Conservation (phyloP, 2,329 filamentous ascomycete species). For the Nothophoma quercina region DNA sequence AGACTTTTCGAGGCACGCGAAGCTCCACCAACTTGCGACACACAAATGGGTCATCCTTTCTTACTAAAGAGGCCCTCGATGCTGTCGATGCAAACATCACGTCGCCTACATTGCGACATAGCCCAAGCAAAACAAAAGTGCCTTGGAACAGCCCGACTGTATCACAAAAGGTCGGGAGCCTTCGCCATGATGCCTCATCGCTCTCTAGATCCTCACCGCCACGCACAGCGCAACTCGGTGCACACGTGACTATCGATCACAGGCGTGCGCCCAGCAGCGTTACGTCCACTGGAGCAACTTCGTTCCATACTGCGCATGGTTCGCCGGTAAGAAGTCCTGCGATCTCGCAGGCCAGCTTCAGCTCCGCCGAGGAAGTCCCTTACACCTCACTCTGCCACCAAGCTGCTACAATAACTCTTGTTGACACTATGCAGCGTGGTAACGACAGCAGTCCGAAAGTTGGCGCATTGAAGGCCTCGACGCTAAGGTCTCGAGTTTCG, state of each 20-base stretch:
- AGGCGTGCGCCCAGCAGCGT: constrained; percentile 26
- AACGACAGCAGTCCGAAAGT: not conserved
- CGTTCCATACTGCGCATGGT: constrained; percentile 31
- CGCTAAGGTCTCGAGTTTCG: not conserved
- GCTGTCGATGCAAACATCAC: constrained; percentile 31
- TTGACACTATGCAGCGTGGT: constrained; percentile 20
- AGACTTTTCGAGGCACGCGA: constrained; percentile 25
- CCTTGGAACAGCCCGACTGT: constrained; percentile 27
- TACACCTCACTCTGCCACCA: constrained; percentile 10
- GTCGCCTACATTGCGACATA: constrained; percentile 15
- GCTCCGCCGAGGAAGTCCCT: constrained; percentile 24
- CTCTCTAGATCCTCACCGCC: constrained; percentile 30
- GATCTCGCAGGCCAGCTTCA: constrained; percentile 29
- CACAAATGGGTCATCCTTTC: constrained; percentile 26
- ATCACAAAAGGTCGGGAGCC: constrained; percentile 23
- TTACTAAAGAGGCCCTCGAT: constrained; percentile 40
- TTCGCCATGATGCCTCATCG: constrained; percentile 17
- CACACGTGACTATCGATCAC: constrained; percentile 7
- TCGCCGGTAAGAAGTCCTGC: constrained; percentile 42
- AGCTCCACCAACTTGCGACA: constrained; percentile 27
- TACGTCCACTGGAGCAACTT: constrained; percentile 28
- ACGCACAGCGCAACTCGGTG: constrained; percentile 8
- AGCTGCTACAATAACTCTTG: constrained; percentile 26
- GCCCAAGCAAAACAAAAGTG: constrained; percentile 29
- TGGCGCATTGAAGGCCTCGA: not conserved